Evolutionary conservation across 441 rosid genomes (phyloP), one percentile per base, ranked within the genome.

Genomic region (Lepidium campestre): DNA sequence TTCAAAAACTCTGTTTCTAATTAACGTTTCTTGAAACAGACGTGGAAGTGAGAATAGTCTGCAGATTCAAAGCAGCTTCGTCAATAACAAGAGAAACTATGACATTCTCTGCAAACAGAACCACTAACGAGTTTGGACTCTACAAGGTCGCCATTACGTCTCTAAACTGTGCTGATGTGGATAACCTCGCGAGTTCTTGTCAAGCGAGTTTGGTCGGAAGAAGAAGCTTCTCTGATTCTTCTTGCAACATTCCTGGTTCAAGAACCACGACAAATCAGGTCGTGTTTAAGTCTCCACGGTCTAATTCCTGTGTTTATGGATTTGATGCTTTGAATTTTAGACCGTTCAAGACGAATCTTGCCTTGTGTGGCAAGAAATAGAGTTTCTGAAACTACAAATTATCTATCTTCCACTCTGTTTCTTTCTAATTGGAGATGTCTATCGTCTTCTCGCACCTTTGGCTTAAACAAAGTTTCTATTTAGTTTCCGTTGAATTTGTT

Each of bases 201-300:
- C 77, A 82, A 61, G 97, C 98, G 52, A 86, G 79, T 68, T 71
- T 94, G 68, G 59, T 88, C 57, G 62, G 82, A 23, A 31, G 19
- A n/a, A 45, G 19, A 81, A 88, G 77, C 71, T 82, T 89, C 10
- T 77, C 82, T 6, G 71, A 70, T 46, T 72, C 81, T 41, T 72
- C 85, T 27, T 94, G 98, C 84, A 85, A 81, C 67, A 75, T 91
- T 67, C 99, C 99, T 52, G 98, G 97, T 44, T 79, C 84, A 76
- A 82, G 71, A 76, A 79, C 80, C 72, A 91, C 98, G 7, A 77
- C 98, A 12, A 85, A 89, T 75, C 86, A 84, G 78, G 81, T 86
- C 4, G 76, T 84, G 12, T 72, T 94, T 65, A 88, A 86, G 77
- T 79, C 89, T 62, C 86, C 72, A 75, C 75, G 78, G 23, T 78